These are phyloP conservation scores for Colletotrichum chrysophilum DNA, from an alignment of 2,329 filamentous ascomycete species.

Conservation along the genomic window DNA sequence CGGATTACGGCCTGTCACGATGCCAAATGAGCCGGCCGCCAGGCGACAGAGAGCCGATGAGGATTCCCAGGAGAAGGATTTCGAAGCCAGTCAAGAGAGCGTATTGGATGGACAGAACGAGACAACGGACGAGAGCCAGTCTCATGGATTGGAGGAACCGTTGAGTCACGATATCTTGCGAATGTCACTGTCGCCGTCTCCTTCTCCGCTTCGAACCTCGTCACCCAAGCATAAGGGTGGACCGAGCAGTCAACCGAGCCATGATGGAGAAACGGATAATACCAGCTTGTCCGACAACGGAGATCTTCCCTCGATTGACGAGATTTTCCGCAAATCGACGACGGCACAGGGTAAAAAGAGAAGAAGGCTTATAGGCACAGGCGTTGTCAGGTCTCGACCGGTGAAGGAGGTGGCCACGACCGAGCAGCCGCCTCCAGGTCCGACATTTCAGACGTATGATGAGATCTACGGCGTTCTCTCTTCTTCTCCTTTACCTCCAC, in stretches of 20 bases:
- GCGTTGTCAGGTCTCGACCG: neutral
- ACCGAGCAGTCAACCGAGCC: slow-evolving; percentile 39
- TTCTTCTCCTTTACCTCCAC: neutral
- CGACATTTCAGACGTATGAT: slow-evolving; percentile 11
- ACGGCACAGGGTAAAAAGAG: neutral
- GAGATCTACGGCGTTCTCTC: slow-evolving; percentile 3
- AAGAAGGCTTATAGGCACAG: neutral
- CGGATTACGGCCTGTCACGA: slow-evolving; percentile 57
- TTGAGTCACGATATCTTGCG: neutral
- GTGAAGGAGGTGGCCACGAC: neutral
- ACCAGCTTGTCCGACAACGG: slow-evolving; percentile 41
- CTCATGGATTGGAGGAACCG: neutral
- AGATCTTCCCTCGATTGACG: slow-evolving; percentile 40
- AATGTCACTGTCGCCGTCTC: neutral
- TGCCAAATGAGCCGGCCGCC: slow-evolving; percentile 36
- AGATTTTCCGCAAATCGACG: slow-evolving; percentile 23
- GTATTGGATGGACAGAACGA: slow-evolving; percentile 28
- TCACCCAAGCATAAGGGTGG: slow-evolving; percentile 24
- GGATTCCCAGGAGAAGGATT: slow-evolving; percentile 55
- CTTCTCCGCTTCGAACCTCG: slow-evolving; percentile 7
- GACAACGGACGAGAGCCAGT: slow-evolving; percentile 40
- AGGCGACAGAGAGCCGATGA: slow-evolving; percentile 37
- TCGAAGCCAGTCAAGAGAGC: slow-evolving; percentile 54
- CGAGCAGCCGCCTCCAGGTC: neutral
- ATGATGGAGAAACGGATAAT: slow-evolving; percentile 38